Percentiles rank a stretch among this genome's conserved stretches.
Conservation (phyloP, 805 yeast species). For the Lipomyces japonicus region DNA sequence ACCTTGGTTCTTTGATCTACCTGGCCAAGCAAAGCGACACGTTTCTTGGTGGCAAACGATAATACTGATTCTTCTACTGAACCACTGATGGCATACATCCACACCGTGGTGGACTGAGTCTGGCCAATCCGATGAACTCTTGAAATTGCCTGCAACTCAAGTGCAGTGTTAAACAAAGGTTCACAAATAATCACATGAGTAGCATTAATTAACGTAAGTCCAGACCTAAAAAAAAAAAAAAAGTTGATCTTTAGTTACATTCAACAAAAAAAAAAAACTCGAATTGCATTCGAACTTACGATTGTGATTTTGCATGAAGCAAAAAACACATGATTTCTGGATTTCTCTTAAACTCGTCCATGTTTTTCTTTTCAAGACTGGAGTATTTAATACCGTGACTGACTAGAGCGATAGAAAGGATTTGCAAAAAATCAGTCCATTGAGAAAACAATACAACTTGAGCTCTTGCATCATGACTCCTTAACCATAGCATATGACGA, state of each 20-base stretch:
- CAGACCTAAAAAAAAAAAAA: slow-evolving; percentile 47
- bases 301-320: slow-evolving; percentile 78
- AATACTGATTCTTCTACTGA: slow-evolving; percentile 89
- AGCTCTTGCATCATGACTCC: slow-evolving; percentile 52
- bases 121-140: slow-evolving; percentile 94
- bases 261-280: neutral
- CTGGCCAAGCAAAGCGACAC: slow-evolving; percentile 41
- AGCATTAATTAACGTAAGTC: slow-evolving; percentile 86
- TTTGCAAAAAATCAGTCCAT: slow-evolving; percentile 69
- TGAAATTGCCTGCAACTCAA: slow-evolving; percentile 88
- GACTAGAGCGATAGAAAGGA: slow-evolving; percentile 62
- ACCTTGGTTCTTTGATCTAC: slow-evolving; percentile 11
- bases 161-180: slow-evolving; percentile 81
- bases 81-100: slow-evolving; percentile 82
- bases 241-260: neutral
- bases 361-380: slow-evolving; percentile 47
- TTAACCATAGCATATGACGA: slow-evolving; percentile 64
- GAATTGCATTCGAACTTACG: slow-evolving; percentile 38
- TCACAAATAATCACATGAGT: slow-evolving; percentile 89
- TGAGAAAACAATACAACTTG: slow-evolving; percentile 89
- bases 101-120: slow-evolving; percentile 70
- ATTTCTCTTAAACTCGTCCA: slow-evolving; percentile 32
- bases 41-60: slow-evolving; percentile 57
- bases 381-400: slow-evolving; percentile 55
- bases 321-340: slow-evolving; percentile 74